Conservation (phyloP, 2,329 filamentous ascomycete genomes). For the Zymoseptoria tritici region DNA sequence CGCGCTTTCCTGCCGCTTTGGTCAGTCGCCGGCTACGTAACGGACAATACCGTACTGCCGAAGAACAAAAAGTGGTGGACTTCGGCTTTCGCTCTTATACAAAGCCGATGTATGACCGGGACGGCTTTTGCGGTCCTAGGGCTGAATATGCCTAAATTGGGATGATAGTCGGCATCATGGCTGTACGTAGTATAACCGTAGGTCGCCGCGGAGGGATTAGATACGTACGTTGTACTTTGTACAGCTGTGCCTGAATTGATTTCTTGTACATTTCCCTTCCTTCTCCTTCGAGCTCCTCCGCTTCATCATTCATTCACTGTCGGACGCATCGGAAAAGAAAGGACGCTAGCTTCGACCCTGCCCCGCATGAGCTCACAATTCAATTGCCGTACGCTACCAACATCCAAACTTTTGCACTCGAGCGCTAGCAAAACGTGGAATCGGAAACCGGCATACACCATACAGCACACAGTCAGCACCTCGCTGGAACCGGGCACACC, state of each 20-base stretch:
- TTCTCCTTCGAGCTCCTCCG: neutral
- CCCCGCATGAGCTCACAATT: neutral
- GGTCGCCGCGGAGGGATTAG: neutral
- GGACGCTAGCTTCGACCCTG: neutral
- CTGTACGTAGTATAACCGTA: neutral
- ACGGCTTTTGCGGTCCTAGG: neutral
- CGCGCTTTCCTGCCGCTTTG: neutral
- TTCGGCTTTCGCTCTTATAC: neutral
- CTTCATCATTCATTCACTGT: neutral
- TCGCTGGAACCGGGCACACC: neutral
- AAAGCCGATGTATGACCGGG: neutral
- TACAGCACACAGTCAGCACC: neutral
- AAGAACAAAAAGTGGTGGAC: neutral
- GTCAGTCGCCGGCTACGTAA: neutral
- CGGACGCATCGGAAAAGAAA: neutral
- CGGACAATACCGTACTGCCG: neutral
- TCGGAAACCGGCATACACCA: neutral
- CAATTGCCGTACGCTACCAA: neutral
- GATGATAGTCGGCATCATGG: neutral
- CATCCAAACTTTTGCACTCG: neutral
- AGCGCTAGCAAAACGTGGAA: neutral
- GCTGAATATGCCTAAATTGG: neutral
- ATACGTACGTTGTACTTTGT: neutral
- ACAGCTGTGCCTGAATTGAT: neutral
- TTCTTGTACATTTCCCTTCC: neutral